These are phyloP conservation scores for Volvox africanus DNA, from an alignment of 139 green algal species.

Conservation along the genomic window DNA sequence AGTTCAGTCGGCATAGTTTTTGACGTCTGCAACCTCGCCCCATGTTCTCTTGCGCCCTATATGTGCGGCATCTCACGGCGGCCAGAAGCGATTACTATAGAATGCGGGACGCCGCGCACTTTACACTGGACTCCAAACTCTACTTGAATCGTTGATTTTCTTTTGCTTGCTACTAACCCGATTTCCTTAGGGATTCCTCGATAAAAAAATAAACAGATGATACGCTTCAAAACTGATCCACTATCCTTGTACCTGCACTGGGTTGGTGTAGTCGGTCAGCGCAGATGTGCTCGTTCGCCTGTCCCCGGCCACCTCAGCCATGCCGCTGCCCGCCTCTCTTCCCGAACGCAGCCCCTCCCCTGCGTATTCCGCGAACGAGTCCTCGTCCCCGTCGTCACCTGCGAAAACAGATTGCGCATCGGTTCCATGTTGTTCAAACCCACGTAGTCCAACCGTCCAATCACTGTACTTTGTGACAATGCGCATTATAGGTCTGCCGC, in stretches of 20 bases:
- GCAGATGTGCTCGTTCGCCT: neutral
- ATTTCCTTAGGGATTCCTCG: neutral
- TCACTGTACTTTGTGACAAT: too few relatives aligned
- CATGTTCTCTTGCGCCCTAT: neutral
- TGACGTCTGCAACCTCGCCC: too few relatives aligned
- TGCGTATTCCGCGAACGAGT: conserved; percentile 19
- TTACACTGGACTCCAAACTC: neutral
- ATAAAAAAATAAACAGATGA: neutral
- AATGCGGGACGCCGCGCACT: neutral
- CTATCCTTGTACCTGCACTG: neutral
- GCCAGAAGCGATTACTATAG: neutral
- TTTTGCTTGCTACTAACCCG: neutral
- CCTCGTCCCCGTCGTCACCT: conserved; percentile 14
- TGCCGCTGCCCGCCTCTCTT: neutral
- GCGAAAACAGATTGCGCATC: neutral
- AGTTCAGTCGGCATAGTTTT: too few relatives aligned
- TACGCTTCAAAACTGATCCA: too few relatives aligned
- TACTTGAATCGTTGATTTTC: neutral
- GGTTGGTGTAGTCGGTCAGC: conserved; percentile 37
- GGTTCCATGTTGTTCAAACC: too few relatives aligned
- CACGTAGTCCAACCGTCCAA: too few relatives aligned
- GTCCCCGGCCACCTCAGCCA: neutral
- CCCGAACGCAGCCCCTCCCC: neutral
- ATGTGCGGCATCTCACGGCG: neutral
- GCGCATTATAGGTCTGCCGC: too few relatives aligned